Percentiles rank a stretch among this genome's conserved stretches.
Evolutionary conservation across 768 basidiomycete genomes (phyloP).

Genomic region (Rhizopogon vinicolor): DNA sequence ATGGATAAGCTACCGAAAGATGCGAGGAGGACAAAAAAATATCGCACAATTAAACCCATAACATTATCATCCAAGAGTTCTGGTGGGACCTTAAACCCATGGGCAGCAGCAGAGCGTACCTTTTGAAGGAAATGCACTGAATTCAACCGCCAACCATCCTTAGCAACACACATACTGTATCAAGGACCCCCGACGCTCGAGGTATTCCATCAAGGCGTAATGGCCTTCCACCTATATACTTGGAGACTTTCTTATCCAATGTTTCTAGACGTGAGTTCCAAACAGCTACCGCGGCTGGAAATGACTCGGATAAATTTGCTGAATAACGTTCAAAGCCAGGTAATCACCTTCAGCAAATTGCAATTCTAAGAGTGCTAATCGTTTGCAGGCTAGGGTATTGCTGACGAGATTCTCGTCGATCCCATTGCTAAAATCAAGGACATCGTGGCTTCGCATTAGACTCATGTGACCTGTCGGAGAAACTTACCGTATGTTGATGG

Average conservation of each 20-base stretch:
- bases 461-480: not conserved
- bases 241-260: constrained; percentile 63
- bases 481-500: constrained; percentile 52
- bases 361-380: constrained; percentile 55
- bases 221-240: constrained; percentile 62
- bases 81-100: constrained; percentile 64
- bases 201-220: constrained; percentile 75
- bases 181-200: constrained; percentile 68
- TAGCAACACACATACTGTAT: constrained; percentile 42
- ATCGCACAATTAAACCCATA: constrained; percentile 52
- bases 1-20: not conserved
- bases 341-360: constrained; percentile 58
- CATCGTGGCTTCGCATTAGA: not conserved
- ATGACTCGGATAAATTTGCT: not conserved
- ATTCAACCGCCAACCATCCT: not conserved
- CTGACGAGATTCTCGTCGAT: constrained; percentile 70
- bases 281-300: constrained; percentile 54
- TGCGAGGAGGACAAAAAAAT: not conserved
- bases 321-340: not conserved
- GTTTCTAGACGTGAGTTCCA: constrained; percentile 59
- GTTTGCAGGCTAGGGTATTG: constrained; percentile 65
- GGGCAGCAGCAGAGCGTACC: constrained; percentile 67
- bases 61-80: constrained; percentile 66
- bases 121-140: constrained; percentile 17
- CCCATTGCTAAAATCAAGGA: constrained; percentile 42